Percentiles rank a stretch among this genome's conserved stretches.
Conservation (phyloP, 257 asterid genomes). For the Fraxinus americana region DNA sequence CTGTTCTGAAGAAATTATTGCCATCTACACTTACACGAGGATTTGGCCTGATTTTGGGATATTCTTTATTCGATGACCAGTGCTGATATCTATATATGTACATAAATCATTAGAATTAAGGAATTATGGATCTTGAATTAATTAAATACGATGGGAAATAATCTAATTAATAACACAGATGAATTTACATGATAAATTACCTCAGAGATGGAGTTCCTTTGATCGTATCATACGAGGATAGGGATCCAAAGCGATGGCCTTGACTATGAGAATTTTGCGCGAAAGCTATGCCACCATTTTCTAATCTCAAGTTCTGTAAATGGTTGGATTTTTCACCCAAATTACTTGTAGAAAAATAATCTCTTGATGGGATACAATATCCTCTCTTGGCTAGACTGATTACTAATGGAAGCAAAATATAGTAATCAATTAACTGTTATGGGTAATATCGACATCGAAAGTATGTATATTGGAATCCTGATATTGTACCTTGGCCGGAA, state of each 20-base stretch:
- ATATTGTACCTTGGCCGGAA: constrained; percentile 71
- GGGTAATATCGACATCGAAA: neutral
- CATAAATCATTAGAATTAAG: neutral
- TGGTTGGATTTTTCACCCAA: constrained; percentile 44
- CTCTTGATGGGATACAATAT: constrained; percentile 46
- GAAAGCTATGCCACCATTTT: constrained; percentile 60
- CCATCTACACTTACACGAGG: constrained; percentile 16
- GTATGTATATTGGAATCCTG: neutral
- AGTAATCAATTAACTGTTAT: neutral
- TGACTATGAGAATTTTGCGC: constrained; percentile 26
- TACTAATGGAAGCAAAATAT: constrained; percentile 37
- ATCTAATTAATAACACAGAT: neutral
- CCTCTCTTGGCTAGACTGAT: constrained; percentile 57
- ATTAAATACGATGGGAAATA: neutral
- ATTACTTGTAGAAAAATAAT: constrained; percentile 34
- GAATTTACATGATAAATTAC: constrained; percentile 24
- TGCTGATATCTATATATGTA: constrained; percentile 42
- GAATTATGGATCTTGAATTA: neutral
- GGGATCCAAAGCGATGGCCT: constrained; percentile 8
- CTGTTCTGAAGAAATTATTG: constrained; percentile 23
- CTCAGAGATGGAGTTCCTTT: constrained; percentile 38
- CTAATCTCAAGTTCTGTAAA: constrained; percentile 53
- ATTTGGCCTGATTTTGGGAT: constrained; percentile 19
- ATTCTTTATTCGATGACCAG: constrained; percentile 44
- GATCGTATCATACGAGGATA: constrained; percentile 13